These are phyloP conservation scores for Toxoplasma gondii DNA, from an alignment of 169 alveolate genomes.

Conservation along the genomic window DNA sequence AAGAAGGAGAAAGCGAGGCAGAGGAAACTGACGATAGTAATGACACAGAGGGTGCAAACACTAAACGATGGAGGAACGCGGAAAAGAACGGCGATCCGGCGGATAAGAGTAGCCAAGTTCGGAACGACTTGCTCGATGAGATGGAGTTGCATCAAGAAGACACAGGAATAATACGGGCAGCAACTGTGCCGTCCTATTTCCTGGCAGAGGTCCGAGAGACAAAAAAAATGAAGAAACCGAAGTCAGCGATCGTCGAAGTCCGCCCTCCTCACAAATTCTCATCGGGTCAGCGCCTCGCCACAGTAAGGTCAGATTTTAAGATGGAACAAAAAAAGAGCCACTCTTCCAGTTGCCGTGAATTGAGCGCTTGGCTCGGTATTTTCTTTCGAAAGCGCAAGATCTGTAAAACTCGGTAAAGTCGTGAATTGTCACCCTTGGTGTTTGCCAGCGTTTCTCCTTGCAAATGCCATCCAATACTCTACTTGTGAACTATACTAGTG, in stretches of 20 bases:
- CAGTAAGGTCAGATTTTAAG: not conserved
- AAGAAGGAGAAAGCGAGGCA: no score
- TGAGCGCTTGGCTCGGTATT: no score
- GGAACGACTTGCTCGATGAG: not conserved
- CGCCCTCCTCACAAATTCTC: conserved; percentile 17
- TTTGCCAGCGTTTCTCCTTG: no score
- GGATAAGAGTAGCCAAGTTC: not conserved
- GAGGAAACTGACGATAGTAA: no score
- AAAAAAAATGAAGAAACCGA: not conserved
- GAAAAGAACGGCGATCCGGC: not conserved
- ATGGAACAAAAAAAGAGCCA: not conserved
- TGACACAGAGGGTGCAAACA: no score
- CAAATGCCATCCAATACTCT: no score
- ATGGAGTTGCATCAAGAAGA: not conserved
- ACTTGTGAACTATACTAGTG: no score
- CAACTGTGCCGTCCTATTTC: not conserved
- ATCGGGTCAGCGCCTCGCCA: conserved; percentile 18
- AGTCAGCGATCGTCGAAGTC: not conserved
- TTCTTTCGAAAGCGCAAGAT: no score
- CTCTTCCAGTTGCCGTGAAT: no score
- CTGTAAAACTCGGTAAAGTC: no score
- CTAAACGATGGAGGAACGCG: no score
- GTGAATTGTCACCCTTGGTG: no score
- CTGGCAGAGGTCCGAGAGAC: not conserved
- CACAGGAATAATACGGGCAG: not conserved